These are phyloP conservation scores for Trametes cubensis DNA, from an alignment of 768 basidiomycete species.

Conservation along the genomic window DNA sequence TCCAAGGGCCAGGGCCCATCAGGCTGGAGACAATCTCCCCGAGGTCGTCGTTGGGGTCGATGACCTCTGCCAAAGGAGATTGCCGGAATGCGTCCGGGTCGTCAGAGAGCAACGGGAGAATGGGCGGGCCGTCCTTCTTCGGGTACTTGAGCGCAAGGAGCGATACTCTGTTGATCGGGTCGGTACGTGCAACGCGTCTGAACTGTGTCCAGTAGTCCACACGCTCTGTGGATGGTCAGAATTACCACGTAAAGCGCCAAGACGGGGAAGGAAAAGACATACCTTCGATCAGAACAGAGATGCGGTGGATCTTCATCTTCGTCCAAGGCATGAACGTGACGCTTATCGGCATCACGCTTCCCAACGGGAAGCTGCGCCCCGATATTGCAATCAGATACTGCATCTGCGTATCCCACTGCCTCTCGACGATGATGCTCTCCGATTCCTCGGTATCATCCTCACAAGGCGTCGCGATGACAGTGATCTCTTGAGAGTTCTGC, in stretches of 20 bases:
- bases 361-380: constrained; percentile 79
- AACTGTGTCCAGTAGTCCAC: constrained; percentile 78
- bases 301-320: constrained; percentile 78
- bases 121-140: constrained; percentile 55
- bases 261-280: constrained; percentile 1
- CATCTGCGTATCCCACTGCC: constrained; percentile 89
- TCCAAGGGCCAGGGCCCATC: constrained; percentile 89
- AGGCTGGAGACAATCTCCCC: constrained; percentile 59
- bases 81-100: constrained; percentile 60
- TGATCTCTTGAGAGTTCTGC: constrained; percentile 68
- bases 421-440: constrained; percentile 79
- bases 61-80: constrained; percentile 65
- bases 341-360: constrained; percentile 76
- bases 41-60: constrained; percentile 51
- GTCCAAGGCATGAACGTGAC: constrained; percentile 82
- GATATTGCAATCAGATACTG: constrained; percentile 78
- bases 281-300: constrained; percentile 84
- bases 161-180: constrained; percentile 59
- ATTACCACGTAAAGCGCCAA: too few species aligned
- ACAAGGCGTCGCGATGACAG: constrained; percentile 71
- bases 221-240: constrained; percentile 56
- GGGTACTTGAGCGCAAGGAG: constrained; percentile 65
- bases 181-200: constrained; percentile 68
- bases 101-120: constrained; percentile 81
- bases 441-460: constrained; percentile 88